Evolutionary conservation across 2,329 filamentous ascomycete species (phyloP).

Genomic region (Sordariomycetes sp.): DNA sequence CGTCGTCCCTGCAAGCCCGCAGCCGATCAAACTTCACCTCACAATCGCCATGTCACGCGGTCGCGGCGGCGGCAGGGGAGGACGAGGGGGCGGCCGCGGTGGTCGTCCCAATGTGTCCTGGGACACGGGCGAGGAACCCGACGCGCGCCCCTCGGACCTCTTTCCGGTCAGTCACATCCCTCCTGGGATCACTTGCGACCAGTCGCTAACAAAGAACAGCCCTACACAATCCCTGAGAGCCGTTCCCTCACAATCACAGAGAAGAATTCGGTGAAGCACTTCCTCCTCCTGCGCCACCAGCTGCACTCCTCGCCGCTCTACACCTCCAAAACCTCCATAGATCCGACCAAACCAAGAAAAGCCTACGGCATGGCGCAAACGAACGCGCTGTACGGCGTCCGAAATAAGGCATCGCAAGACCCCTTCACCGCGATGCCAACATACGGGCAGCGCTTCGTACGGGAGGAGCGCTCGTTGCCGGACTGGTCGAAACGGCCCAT

Average conservation of each 20-base stretch:
- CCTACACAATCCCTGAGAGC: conserved; percentile 38
- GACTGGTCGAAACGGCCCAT: conserved; percentile 42
- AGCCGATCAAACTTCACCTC: no score
- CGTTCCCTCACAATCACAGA: conserved; percentile 34
- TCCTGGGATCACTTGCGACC: background rate
- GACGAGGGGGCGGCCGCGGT: conserved; percentile 35
- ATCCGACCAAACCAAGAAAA: conserved; percentile 28
- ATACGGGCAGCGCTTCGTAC: conserved; percentile 46
- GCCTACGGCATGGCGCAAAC: conserved; percentile 49
- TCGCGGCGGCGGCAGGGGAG: conserved; percentile 39
- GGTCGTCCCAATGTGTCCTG: conserved; percentile 40
- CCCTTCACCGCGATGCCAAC: conserved; percentile 50
- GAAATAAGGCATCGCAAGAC: conserved; percentile 46
- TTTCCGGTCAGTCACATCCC: conserved; percentile 40
- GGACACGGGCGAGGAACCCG: conserved; percentile 43
- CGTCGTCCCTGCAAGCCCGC: no score
- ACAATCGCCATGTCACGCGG: conserved; percentile 22
- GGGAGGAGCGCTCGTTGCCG: conserved; percentile 41
- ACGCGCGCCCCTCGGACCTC: conserved; percentile 48
- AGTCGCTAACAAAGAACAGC: conserved; percentile 19
- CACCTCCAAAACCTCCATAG: conserved; percentile 36
- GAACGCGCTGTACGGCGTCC: conserved; percentile 46
- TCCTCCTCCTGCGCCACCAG: conserved; percentile 47
- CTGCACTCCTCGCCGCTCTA: conserved; percentile 46
- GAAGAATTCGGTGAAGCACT: conserved; percentile 35